These are phyloP conservation scores for Pezicula carpinea DNA, from an alignment of 2,329 filamentous ascomycete genomes.

Conservation along the genomic window DNA sequence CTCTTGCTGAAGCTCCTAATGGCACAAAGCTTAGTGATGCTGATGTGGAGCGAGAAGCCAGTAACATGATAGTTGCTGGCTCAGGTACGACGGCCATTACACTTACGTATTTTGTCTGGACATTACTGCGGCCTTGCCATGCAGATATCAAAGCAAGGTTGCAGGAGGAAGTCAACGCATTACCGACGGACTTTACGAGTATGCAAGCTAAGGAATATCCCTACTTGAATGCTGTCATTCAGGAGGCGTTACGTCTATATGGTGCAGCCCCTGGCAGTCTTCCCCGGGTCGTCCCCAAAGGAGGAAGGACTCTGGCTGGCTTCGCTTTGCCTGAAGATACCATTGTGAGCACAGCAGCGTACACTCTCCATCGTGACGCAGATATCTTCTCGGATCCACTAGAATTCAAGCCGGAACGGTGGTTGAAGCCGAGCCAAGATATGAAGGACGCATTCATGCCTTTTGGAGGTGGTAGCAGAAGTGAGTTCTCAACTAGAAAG, in stretches of 20 bases:
- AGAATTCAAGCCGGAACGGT: slow-evolving; percentile 34
- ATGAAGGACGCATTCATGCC: slow-evolving; percentile 47
- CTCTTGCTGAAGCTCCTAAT: slow-evolving; percentile 4
- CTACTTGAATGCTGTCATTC: slow-evolving; percentile 29
- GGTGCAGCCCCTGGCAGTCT: slow-evolving; percentile 28
- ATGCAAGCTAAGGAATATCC: slow-evolving; percentile 25
- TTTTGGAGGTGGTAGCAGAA: slow-evolving; percentile 48
- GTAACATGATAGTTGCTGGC: slow-evolving; percentile 29
- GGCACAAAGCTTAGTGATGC: neutral
- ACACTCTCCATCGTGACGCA: slow-evolving; percentile 33
- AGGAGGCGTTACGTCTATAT: slow-evolving; percentile 32
- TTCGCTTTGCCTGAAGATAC: slow-evolving; percentile 29
- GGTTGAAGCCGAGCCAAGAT: slow-evolving; percentile 29
- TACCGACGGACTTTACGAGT: slow-evolving; percentile 14
- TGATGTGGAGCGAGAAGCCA: slow-evolving; percentile 10
- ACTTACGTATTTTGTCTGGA: slow-evolving; percentile 24
- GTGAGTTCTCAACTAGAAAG: slow-evolving; percentile 17
- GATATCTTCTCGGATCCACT: slow-evolving; percentile 30
- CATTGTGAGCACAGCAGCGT: slow-evolving; percentile 31
- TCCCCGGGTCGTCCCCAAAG: slow-evolving; percentile 24
- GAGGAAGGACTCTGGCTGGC: slow-evolving; percentile 25
- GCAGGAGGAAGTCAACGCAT: slow-evolving; percentile 16
- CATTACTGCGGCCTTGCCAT: slow-evolving; percentile 1
- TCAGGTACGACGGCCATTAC: slow-evolving; percentile 37
- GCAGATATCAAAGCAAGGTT: slow-evolving; percentile 12